Evolutionary conservation across 2,329 filamentous ascomycete genomes (phyloP).

Genomic region (Neofusicoccum laricinum): DNA sequence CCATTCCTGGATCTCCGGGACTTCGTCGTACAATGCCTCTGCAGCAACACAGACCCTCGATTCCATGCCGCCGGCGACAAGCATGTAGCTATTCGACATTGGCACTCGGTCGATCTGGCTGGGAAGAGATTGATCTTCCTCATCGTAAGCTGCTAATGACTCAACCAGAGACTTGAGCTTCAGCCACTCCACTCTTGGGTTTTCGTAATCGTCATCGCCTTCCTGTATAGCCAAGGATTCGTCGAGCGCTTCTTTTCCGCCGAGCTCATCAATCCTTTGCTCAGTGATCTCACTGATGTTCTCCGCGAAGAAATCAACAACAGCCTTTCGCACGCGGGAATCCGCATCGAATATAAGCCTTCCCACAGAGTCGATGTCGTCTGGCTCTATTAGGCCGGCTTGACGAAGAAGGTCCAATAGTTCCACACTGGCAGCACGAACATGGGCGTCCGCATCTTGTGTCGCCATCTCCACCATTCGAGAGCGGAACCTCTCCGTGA

Average conservation of each 20-base stretch:
- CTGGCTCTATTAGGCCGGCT: constrained; percentile 81
- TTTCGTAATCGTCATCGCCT: constrained; percentile 71
- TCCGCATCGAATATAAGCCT: constrained; percentile 88
- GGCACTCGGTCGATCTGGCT: constrained; percentile 45
- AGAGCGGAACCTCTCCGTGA: constrained; percentile 86
- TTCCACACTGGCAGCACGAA: constrained; percentile 76
- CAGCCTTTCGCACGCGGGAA: constrained; percentile 77
- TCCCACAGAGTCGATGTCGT: constrained; percentile 85
- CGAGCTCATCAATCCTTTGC: constrained; percentile 76
- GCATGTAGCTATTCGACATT: constrained; percentile 41
- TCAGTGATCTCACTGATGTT: constrained; percentile 81
- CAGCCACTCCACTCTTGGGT: constrained; percentile 80
- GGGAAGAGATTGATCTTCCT: constrained; percentile 58
- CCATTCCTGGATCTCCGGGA: constrained; percentile 81
- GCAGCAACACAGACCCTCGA: constrained; percentile 84
- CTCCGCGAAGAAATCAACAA: constrained; percentile 85
- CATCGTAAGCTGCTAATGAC: constrained; percentile 77
- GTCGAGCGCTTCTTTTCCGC: constrained; percentile 72
- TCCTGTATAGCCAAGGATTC: constrained; percentile 70
- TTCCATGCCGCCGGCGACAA: constrained; percentile 66
- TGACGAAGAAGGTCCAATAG: constrained; percentile 79
- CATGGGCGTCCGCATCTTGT: constrained; percentile 74
- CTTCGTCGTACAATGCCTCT: constrained; percentile 78
- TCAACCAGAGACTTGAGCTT: constrained; percentile 88
- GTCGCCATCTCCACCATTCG: constrained; percentile 91